Evolutionary conservation across 306 rosid genomes (phyloP), one percentile per base, ranked within the genome.

Genomic region (Acacia melanoxylon): DNA sequence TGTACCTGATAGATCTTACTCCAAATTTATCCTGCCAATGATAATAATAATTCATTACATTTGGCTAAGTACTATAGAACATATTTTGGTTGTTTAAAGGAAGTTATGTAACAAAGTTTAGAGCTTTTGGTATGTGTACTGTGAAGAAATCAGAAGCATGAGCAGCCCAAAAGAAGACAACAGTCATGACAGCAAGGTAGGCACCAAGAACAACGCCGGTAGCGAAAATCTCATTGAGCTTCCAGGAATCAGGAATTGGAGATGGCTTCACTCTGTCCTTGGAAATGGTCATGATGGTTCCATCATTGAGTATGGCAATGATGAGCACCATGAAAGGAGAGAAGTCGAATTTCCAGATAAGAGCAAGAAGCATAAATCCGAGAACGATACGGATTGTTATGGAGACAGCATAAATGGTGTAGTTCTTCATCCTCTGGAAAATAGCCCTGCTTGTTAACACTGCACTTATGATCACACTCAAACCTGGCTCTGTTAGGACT

Each of bases 261-360:
- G 97, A 93, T 63, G 97, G 90, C 85, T 91, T 93, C 67, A 92
- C 95, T 68, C 95, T 86, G 63, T 92, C 95, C 78, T 92, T 92
- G 22, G 97, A 88, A 69, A 91, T 93, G 48, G 95, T 93, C 97
- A 93, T 93, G 68, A 93, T 93, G n/a, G 95, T 93, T 41, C 97
- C 97, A 35, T 93, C 97, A n/a, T 93, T 93, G 68, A 93, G 91
- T 37, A 93, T 85, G 68, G 97, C 97, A 48, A 93, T 93, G 69
- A 93, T 78, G 49, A 93, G 72, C 65, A 93, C 97, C 97, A 93
- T 89, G 78, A 93, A 92, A 8, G 97, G 97, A 41, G 97, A 92
- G 86, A 92, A 91, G 76, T 92, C 95, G 42, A 82, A 92, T 72
- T 86, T 79, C 97, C 97, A 93, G 17, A 93, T 89, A 27, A 93